These are phyloP conservation scores for Populus nigra DNA, from an alignment of 345 rosid genomes.

Conservation along the genomic window DNA sequence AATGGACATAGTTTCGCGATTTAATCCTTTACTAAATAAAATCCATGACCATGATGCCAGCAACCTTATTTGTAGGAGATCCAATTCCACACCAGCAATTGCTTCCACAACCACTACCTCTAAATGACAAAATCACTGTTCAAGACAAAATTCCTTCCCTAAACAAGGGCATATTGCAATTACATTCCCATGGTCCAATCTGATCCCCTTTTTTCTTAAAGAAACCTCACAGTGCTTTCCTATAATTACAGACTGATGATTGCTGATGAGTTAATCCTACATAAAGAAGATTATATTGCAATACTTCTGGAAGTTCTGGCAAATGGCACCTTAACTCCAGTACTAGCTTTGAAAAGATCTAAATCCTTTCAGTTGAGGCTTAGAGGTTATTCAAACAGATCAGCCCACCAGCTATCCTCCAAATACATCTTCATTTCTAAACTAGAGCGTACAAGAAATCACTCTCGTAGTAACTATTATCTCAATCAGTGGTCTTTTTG, in stretches of 20 bases:
- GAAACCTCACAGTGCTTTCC: neutral
- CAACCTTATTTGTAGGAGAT: neutral
- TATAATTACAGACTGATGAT: neutral
- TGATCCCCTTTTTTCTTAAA: neutral
- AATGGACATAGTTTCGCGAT: neutral
- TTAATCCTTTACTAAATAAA: neutral
- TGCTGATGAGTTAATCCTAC: neutral
- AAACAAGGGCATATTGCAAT: neutral
- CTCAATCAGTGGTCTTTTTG: too few relatives aligned
- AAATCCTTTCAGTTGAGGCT: neutral
- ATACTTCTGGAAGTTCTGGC: neutral
- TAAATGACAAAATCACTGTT: neutral
- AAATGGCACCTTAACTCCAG: neutral
- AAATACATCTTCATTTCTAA: too few relatives aligned
- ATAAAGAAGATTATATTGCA: neutral
- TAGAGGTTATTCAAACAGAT: too few relatives aligned
- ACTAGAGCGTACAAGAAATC: too few relatives aligned
- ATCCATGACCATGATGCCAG: neutral
- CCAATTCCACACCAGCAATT: neutral
- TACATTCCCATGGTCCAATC: neutral
- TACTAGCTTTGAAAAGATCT: neutral
- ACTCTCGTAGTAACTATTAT: too few relatives aligned
- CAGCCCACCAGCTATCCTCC: too few relatives aligned
- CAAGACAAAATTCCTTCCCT: neutral
- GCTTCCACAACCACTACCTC: neutral